Base-by-base conservation (phyloP, 2,329 filamentous ascomycete genomes). In the Colletotrichum endophyticum region DNA sequence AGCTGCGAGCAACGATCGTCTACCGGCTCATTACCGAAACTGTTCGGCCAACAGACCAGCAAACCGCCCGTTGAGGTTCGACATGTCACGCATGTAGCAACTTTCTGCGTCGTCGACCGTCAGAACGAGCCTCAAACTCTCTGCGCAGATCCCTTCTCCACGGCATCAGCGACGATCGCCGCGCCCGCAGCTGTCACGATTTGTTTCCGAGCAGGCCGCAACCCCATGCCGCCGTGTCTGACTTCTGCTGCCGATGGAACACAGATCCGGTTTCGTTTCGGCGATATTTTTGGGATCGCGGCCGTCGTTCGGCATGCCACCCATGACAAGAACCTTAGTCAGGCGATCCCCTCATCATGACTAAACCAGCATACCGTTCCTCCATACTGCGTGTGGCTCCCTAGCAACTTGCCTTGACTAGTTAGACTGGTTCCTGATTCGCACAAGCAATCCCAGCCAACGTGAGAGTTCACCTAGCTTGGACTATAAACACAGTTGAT, bases 241-340 rank as follows among this genome's bases (percentile, higher is more conserved):
- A 4, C n/a, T 53, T 2, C 4, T 13, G 19, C 44, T 3, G 44
- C 44, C 44, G 44, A 53, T 22, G 44, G 44, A 53, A 53, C 44
- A 19, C 44, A 53, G 44, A 53, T 53, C 44, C 44, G 44, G 44
- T 53, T 53, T 53, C 44, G 44, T 53, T 53, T 53, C 44, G 44
- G 44, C 44, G n/a, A 53, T 53, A 53, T 53, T 53, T 53, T 53
- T 53, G 44, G 44, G 44, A 53, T 53, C 44, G 44, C 44, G 44
- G 44, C 44, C 44, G 44, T 22, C 44, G 44, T 53, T 49, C 44
- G 44, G n/a, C 44, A 53, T 53, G 44, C 44, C 44, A 53, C 44
- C 44, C 44, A 53, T 53, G 44, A 53, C 44, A 53, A 5, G 12
- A 0, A 53, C 6, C 44, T 53, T 22, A 53, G 44, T 53, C 44